Percentiles rank a stretch among this genome's conserved stretches.
Evolutionary conservation across 2,329 filamentous ascomycete species (phyloP).

Genomic region (Pseudocercospora pini-densiflorae): DNA sequence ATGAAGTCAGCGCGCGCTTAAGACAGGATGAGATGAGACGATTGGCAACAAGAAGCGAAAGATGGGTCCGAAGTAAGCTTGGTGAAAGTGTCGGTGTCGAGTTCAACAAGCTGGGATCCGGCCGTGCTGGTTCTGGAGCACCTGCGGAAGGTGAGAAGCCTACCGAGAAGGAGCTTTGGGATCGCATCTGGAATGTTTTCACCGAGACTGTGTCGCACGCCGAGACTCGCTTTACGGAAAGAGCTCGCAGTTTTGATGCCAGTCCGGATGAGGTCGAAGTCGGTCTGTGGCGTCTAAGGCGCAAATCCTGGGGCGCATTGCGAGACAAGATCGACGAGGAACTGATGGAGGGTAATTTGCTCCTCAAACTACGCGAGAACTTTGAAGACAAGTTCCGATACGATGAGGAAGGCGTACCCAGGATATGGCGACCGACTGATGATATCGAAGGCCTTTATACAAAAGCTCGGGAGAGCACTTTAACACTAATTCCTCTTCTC

Average conservation of each 20-base stretch:
- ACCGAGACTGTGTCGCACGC: constrained; percentile 81
- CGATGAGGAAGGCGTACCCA: constrained; percentile 89
- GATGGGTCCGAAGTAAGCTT: constrained; percentile 88
- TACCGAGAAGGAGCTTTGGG: constrained; percentile 88
- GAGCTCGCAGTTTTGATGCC: constrained; percentile 92
- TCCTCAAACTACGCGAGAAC: constrained; percentile 94
- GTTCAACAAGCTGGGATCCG: constrained; percentile 94
- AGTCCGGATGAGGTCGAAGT: constrained; percentile 89
- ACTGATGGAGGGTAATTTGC: constrained; percentile 95
- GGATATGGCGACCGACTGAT: constrained; percentile 95
- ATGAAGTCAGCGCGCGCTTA: constrained; percentile 81
- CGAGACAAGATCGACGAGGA: constrained; percentile 93
- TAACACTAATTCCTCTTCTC: constrained; percentile 87
- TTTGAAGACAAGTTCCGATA: constrained; percentile 99
- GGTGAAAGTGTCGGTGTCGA: constrained; percentile 87
- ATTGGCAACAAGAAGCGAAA: constrained; percentile 85
- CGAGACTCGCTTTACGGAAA: constrained; percentile 81
- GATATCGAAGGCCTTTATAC: constrained; percentile 98
- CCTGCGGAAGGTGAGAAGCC: constrained; percentile 78
- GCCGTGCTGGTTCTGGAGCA: constrained; percentile 79
- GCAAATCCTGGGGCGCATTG: constrained; percentile 93
- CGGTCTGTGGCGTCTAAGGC: constrained; percentile 86
- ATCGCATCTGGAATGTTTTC: constrained; percentile 90
- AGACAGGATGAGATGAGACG: constrained; percentile 96
- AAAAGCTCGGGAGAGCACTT: constrained; percentile 85